These are phyloP conservation scores for Carex myosuroides DNA, from an alignment of 176 grass and related monocot species.

Conservation along the genomic window DNA sequence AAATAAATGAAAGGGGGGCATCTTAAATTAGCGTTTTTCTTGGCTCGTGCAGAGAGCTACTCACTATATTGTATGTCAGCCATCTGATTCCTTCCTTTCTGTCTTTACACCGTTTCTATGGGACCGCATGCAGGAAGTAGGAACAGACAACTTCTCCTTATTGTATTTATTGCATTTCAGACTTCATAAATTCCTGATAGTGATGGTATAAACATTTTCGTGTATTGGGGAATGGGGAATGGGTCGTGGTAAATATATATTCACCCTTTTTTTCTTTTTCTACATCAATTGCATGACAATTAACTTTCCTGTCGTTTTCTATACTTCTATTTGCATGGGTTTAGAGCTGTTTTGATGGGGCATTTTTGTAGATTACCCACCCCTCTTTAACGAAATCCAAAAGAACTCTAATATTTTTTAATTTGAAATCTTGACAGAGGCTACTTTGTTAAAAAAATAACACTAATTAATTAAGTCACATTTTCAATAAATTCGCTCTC, in stretches of 20 bases:
- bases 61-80: slow-evolving; percentile 15
- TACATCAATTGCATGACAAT: no score
- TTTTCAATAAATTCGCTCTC: no score
- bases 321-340: no score
- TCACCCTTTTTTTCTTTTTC: no score
- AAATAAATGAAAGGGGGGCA: slow-evolving; percentile 4
- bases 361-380: no score
- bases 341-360: no score
- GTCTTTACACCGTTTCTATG: background rate
- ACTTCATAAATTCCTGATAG: background rate
- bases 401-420: no score
- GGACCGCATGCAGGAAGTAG: background rate
- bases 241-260: background rate
- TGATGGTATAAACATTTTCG: background rate
- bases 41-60: background rate
- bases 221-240: background rate
- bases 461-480: no score
- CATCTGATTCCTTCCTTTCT: slow-evolving; percentile 29
- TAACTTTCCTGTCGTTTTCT: no score
- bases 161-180: slow-evolving; percentile 5
- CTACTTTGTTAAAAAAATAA: no score
- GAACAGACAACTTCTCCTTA: background rate
- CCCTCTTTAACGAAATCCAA: no score
- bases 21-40: background rate
- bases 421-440: no score